A percentile compares a stretch with the other conserved stretches of the same genome.
These are phyloP conservation scores for Monilinia fructigena DNA, from an alignment of 2,329 filamentous ascomycete genomes.

Conservation along the genomic window DNA sequence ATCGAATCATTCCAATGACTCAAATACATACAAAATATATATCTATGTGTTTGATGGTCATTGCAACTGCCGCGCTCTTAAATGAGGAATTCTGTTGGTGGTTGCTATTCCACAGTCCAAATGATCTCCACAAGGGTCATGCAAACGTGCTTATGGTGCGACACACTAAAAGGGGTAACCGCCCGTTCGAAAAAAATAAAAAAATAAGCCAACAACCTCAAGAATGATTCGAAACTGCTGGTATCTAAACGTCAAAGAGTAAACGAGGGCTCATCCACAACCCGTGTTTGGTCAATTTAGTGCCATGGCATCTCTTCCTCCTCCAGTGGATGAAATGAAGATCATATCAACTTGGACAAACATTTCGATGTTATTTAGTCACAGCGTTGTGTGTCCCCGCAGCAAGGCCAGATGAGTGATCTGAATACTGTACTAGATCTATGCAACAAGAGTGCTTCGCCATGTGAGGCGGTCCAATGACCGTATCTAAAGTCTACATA, in stretches of 20 bases:
- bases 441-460: constrained; percentile 13
- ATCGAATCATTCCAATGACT: background rate
- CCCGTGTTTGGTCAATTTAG: constrained; percentile 3
- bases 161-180: constrained; percentile 13
- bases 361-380: constrained; percentile 7
- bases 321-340: constrained; percentile 2
- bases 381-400: background rate
- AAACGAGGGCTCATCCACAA: background rate
- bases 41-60: background rate
- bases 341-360: constrained; percentile 14
- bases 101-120: background rate
- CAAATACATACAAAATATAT: background rate
- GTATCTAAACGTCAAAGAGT: background rate
- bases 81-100: background rate
- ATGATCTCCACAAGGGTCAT: constrained; percentile 4
- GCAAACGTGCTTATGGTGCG: constrained; percentile 8
- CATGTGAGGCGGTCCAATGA: constrained; percentile 17
- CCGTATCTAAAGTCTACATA: background rate
- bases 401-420: constrained; percentile 1
- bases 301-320: constrained; percentile 14
- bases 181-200: constrained; percentile 6
- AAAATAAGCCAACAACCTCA: background rate
- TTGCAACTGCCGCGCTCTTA: background rate
- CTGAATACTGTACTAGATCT: background rate
- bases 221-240: constrained; percentile 15